These are phyloP conservation scores for Kwoniella bestiolae DNA, from an alignment of 768 basidiomycete genomes.

Conservation along the genomic window DNA sequence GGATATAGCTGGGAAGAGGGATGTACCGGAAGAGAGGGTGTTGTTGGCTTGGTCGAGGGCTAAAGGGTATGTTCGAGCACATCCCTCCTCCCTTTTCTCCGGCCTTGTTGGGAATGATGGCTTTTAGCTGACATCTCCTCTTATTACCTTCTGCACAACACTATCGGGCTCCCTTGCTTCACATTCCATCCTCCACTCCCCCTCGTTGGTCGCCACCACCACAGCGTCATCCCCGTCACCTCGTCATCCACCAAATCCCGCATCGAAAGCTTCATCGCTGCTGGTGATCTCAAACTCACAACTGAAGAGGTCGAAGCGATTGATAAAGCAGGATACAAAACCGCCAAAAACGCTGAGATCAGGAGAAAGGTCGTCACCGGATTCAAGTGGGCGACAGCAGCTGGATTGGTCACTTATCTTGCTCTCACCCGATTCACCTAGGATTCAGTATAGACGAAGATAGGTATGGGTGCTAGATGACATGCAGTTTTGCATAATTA, in stretches of 20 bases:
- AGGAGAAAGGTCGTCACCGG: neutral
- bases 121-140: too few species aligned
- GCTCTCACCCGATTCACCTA: neutral
- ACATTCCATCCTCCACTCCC: too few species aligned
- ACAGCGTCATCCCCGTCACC: constrained; percentile 34
- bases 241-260: constrained; percentile 29
- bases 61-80: constrained; percentile 29
- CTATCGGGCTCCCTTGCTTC: too few species aligned
- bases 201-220: too few species aligned
- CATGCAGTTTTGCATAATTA: neutral
- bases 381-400: constrained; percentile 10
- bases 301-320: constrained; percentile 48
- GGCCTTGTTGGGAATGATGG: neutral
- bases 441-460: neutral
- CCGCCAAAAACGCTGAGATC: constrained; percentile 12
- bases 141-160: too few species aligned
- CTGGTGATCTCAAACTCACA: constrained; percentile 30
- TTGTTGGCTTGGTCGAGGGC: constrained; percentile 38
- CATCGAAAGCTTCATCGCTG: constrained; percentile 27
- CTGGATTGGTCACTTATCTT: constrained; percentile 9
- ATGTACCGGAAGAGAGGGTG: constrained; percentile 31
- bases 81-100: neutral
- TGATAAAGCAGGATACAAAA: constrained; percentile 52
- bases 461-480: neutral
- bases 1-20: constrained; percentile 20